A percentile compares a stretch with the other conserved stretches of the same genome.
phyloP scores from a whole-genome alignment of 805 yeast genomes.

The Candida methanosorbosa region DNA sequence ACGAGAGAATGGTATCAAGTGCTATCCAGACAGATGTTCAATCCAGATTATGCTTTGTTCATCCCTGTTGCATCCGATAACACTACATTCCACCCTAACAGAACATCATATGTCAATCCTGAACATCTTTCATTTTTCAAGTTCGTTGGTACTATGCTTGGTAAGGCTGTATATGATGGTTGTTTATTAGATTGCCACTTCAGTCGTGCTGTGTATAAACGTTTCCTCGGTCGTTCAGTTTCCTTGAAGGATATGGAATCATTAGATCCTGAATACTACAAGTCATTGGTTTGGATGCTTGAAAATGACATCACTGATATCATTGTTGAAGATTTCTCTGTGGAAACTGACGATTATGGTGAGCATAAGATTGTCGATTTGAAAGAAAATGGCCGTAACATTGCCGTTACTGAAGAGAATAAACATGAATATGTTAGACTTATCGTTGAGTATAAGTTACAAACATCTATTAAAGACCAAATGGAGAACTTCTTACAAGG shows the following conservation, averaged over 20 bases:
- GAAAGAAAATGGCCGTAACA: slow-evolving; percentile 70
- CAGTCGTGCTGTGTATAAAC: slow-evolving; percentile 89
- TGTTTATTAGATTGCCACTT: slow-evolving; percentile 89
- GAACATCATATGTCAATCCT: slow-evolving; percentile 87
- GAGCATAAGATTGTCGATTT: slow-evolving; percentile 79
- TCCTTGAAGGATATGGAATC: slow-evolving; percentile 91
- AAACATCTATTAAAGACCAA: slow-evolving; percentile 78
- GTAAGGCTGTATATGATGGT: slow-evolving; percentile 86
- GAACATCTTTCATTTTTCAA: slow-evolving; percentile 90
- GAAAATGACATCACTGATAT: slow-evolving; percentile 96
- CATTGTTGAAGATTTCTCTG: slow-evolving; percentile 88
- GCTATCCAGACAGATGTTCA: slow-evolving; percentile 87
- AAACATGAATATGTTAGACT: slow-evolving; percentile 81
- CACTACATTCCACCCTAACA: slow-evolving; percentile 91
- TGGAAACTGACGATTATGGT: slow-evolving; percentile 90
- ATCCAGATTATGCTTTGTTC: slow-evolving; percentile 89
- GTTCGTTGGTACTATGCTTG: slow-evolving; percentile 89
- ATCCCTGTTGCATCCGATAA: slow-evolving; percentile 86
- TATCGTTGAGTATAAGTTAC: slow-evolving; percentile 81
- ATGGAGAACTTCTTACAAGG: slow-evolving; percentile 80
- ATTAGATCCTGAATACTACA: slow-evolving; percentile 84
- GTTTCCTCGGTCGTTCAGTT: slow-evolving; percentile 70
- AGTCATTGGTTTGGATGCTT: slow-evolving; percentile 90
- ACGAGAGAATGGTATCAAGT: slow-evolving; percentile 98
- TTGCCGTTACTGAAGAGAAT: slow-evolving; percentile 84